Percentiles rank a stretch among this genome's conserved stretches.
phyloP scores from a whole-genome alignment of 306 rosid genomes.

The Mimosa pudica region DNA sequence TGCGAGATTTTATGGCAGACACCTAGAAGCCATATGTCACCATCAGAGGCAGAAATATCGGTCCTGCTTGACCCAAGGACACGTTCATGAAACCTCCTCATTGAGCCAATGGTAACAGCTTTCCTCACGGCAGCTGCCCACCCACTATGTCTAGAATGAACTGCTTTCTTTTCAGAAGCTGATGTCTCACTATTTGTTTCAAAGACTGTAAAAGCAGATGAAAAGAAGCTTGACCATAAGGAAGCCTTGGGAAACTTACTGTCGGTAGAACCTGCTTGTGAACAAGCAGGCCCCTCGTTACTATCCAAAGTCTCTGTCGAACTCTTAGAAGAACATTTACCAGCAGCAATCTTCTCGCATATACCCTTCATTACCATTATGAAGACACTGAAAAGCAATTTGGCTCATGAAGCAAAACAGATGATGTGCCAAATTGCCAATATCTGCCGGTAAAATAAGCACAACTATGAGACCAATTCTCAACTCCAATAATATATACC shows the following conservation, averaged over 20 bases:
- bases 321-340: slow-evolving; percentile 60
- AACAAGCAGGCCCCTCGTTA: slow-evolving; percentile 49
- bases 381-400: slow-evolving; percentile 37
- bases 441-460: slow-evolving; percentile 43
- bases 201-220: slow-evolving; percentile 72
- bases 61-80: slow-evolving; percentile 70
- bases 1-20: slow-evolving; percentile 65
- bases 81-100: slow-evolving; percentile 88
- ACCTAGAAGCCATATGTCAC: slow-evolving; percentile 96
- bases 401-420: slow-evolving; percentile 60
- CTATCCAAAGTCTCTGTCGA: slow-evolving; percentile 57
- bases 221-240: slow-evolving; percentile 77
- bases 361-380: slow-evolving; percentile 75
- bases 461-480: slow-evolving; percentile 31
- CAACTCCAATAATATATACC: slow-evolving; percentile 7
- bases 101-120: slow-evolving; percentile 67
- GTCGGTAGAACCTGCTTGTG: slow-evolving; percentile 55
- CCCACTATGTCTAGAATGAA: slow-evolving; percentile 62
- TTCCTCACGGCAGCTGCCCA: slow-evolving; percentile 85
- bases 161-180: slow-evolving; percentile 69
- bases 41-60: slow-evolving; percentile 67
- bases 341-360: slow-evolving; percentile 58
- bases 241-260: slow-evolving; percentile 65
- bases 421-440: slow-evolving; percentile 25
- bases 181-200: slow-evolving; percentile 73